Evolutionary conservation across 495 filamentous ascomycete genomes (phyloP), one percentile per base, ranked within the genome.

Genomic region (Poronia punctata): DNA sequence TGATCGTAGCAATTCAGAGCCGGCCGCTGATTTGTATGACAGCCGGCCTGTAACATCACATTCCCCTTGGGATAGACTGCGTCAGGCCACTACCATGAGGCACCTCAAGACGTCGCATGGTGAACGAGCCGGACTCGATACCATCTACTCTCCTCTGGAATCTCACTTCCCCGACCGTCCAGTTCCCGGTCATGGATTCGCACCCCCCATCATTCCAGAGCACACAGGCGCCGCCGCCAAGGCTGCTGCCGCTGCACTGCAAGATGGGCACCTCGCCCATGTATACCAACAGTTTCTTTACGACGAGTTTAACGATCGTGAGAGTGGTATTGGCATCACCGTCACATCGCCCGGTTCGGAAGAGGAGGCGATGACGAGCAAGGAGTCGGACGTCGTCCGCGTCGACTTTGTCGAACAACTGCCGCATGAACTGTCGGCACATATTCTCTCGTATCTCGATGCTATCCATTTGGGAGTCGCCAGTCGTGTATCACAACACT

Each of bases 321-420:
- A 88, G 56, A 87, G 83, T 61, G 84, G 83, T n/a, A 83, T 89
- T 40, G 83, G 81, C 8, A 85, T 89, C 49, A 74, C 81, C n/a
- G 48, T 84, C 18, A 76, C 78, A 4, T 69, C 57, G 33, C 56
- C 57, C 14, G 59, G 66, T 11, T 67, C 67, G 4, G 68, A 77
- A 22, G 32, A 54, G 3, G 65, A 67, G 27, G 50, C 52, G 11
- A 46, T 26, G 36, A 52, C 3, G 44, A 54, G 49, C 8, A 43
- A 48, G 30, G 43, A 42, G 31, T 53, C 45, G 1, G 29, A 43
- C 39, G 38, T 48, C 15, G 40, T 46, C 27, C 61, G 61, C 36
- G 50, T 68, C 60, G 86, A 95, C 59, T 88, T 86, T 34, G 66
- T 86, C 24, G 59, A 64, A 4, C 52, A 57, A 26, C 67, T 95